These are phyloP conservation scores for Psidium guajava DNA, from an alignment of 345 rosid genomes.

Conservation along the genomic window DNA sequence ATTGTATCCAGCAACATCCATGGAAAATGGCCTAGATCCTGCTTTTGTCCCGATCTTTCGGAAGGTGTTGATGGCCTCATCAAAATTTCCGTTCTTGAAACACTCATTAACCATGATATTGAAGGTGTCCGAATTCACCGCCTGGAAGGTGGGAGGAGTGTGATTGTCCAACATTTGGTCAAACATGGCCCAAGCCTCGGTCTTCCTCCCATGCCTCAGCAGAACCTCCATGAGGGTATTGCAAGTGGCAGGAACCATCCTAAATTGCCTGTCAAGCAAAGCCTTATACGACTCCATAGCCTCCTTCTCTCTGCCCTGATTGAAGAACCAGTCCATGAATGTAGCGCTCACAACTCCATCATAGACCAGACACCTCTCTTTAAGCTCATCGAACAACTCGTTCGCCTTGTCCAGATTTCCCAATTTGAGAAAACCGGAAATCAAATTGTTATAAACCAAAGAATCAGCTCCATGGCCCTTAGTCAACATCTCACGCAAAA, in stretches of 20 bases:
- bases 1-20: constrained; percentile 78
- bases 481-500: constrained; percentile 77
- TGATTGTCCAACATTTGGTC: constrained; percentile 85
- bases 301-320: constrained; percentile 72
- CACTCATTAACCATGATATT: constrained; percentile 87
- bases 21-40: constrained; percentile 62
- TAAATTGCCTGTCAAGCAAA: constrained; percentile 61
- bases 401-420: constrained; percentile 78
- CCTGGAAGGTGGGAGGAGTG: constrained; percentile 66
- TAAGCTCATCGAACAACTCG: constrained; percentile 83
- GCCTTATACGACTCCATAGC: constrained; percentile 80
- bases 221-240: constrained; percentile 77
- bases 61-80: constrained; percentile 52
- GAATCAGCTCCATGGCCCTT: constrained; percentile 98
- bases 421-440: constrained; percentile 60
- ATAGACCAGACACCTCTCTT: constrained; percentile 66
- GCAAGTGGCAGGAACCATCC: constrained; percentile 75
- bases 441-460: constrained; percentile 65
- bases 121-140: constrained; percentile 80
- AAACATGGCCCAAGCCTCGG: constrained; percentile 62
- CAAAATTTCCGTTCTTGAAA: constrained; percentile 58
- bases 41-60: constrained; percentile 62
- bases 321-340: constrained; percentile 94
- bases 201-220: constrained; percentile 55
- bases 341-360: constrained; percentile 88